Evolutionary conservation across 2,329 filamentous ascomycete species (phyloP).

Genomic region (Aspergillus thermomutatus): DNA sequence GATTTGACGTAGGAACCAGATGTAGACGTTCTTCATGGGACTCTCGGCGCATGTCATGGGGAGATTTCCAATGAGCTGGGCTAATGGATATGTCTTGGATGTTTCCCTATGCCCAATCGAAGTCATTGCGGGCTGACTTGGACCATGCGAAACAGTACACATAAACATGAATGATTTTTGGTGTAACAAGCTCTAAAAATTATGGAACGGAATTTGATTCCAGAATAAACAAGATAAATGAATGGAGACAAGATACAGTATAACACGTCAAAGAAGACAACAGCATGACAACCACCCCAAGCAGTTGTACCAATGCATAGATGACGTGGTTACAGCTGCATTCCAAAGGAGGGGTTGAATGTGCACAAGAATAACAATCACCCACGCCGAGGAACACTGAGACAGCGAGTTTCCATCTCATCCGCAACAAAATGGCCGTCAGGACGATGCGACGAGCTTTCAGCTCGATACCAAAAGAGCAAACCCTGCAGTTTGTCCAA

Average conservation of each 20-base stretch:
- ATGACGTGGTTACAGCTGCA: slow-evolving; percentile 21
- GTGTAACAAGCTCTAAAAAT: no score
- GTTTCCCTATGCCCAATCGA: no score
- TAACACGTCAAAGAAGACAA: not conserved
- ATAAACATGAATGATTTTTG: no score
- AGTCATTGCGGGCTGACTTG: no score
- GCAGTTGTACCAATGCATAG: slow-evolving; percentile 5
- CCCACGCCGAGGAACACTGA: not conserved
- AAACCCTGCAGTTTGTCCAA: slow-evolving; percentile 8
- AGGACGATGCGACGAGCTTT: slow-evolving; percentile 16
- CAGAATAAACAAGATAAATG: not conserved
- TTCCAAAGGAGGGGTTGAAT: not conserved
- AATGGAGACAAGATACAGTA: not conserved
- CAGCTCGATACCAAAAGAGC: slow-evolving; percentile 7
- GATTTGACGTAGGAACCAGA: no score
- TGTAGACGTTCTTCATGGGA: no score
- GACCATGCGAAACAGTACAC: no score
- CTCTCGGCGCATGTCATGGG: no score
- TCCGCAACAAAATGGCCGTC: slow-evolving; percentile 16
- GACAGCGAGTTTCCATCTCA: not conserved
- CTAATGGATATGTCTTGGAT: no score
- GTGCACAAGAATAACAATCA: not conserved
- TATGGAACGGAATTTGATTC: not conserved
- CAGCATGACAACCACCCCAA: not conserved
- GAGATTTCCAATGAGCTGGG: no score